Percentiles rank a stretch among this genome's conserved stretches.
These are phyloP conservation scores for Naganishia friedmannii DNA, from an alignment of 768 basidiomycete species.

Conservation along the genomic window DNA sequence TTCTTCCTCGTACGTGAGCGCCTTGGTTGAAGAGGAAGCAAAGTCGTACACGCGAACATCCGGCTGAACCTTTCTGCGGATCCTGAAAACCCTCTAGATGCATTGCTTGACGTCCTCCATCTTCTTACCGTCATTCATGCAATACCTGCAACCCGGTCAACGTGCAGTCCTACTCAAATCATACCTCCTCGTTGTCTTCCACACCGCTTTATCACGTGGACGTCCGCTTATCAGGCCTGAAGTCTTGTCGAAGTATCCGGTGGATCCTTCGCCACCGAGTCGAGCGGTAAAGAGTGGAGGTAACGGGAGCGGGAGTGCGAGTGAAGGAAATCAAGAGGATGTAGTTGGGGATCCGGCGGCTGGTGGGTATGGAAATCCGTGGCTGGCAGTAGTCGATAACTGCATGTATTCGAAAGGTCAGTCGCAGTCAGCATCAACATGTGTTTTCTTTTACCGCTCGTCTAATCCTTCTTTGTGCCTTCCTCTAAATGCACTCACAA, in stretches of 20 bases:
- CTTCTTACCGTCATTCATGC: slow-evolving; percentile 39
- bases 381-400: slow-evolving; percentile 37
- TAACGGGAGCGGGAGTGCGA: background rate
- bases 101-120: slow-evolving; percentile 42
- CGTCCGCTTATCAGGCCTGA: slow-evolving; percentile 35
- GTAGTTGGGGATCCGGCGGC: slow-evolving; percentile 23
- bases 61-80: background rate
- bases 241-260: slow-evolving; percentile 33
- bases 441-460: no score
- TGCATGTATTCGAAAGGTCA: slow-evolving; percentile 37
- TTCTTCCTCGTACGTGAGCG: slow-evolving; percentile 44
- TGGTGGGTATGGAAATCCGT: slow-evolving; percentile 35
- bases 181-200: slow-evolving; percentile 34
- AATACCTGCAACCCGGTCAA: slow-evolving; percentile 31
- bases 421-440: background rate
- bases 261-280: slow-evolving; percentile 33
- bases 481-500: background rate
- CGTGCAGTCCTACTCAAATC: slow-evolving; percentile 36
- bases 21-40: no score
- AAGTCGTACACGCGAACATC: no score
- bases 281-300: slow-evolving; percentile 18
- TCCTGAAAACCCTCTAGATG: slow-evolving; percentile 34
- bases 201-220: slow-evolving; percentile 36
- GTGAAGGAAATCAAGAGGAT: no score
- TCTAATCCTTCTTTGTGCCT: background rate